Evolutionary conservation across 257 asterid genomes (phyloP), one percentile per base, ranked within the genome.

Genomic region (Jacaranda mimosifolia): DNA sequence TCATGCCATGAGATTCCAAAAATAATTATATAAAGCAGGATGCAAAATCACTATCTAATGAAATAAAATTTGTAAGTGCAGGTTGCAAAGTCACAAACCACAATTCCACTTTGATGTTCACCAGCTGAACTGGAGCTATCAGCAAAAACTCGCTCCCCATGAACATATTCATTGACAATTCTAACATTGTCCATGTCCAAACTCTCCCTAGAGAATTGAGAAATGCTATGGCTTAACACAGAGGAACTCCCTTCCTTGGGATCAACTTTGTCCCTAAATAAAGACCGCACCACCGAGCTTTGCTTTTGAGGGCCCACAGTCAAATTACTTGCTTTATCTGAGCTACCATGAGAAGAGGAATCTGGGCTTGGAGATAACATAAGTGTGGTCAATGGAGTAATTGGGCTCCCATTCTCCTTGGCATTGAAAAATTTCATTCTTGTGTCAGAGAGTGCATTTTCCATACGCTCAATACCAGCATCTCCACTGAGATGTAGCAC

Each of bases 391-490:
- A 90, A 76, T 38, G 97, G 79, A 63, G 87, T 83, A 15, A 80
- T 71, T 38, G 87, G 83, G 82, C 80, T 80, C 26, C 89, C 88
- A 19, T 75, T 83, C 83, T 85, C 93, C 86, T 63, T 84, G 42
- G 91, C 84, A 83, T 83, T 84, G 53, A 91, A 89, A 77, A 82
- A 91, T 63, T 90, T 88, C 46, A 12, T 68, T 15, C 95, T 86
- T 45, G 92, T 83, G 49, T 84, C 88, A 63, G 90, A 89, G 40
- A 94, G 85, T 7, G 96, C 97, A 85, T 40, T 77, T 78, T 89
- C 95, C 97, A 96, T 87, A 39, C 94, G 96, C 81, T 84, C 91
- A 73, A 88, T 82, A 72, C 98, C 98, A 64, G 97, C 96, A 83
- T 84, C 90, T 72, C 97, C 98, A 80, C 95, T 87, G 68, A 92